A percentile compares a stretch with the other conserved stretches of the same genome.
These are phyloP conservation scores for Penicillium parvum DNA, from an alignment of 495 filamentous ascomycete genomes.

Conservation along the genomic window DNA sequence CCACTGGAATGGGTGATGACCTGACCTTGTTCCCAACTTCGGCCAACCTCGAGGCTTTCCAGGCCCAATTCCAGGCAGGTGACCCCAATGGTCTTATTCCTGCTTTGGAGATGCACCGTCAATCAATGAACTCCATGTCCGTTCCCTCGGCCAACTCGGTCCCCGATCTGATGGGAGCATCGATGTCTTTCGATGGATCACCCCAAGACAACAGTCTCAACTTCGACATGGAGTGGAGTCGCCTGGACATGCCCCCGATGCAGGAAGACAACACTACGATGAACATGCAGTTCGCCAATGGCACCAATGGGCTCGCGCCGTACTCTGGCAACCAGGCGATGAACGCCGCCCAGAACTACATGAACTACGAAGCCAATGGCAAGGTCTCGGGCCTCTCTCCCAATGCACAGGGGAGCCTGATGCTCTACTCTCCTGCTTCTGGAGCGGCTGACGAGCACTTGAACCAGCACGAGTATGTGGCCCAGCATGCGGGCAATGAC, in stretches of 20 bases:
- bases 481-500: constrained; percentile 33
- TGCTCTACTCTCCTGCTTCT: constrained; percentile 60
- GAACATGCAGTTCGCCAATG: constrained; percentile 32
- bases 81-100: constrained; percentile 42
- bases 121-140: constrained; percentile 26
- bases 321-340: not conserved
- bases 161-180: constrained; percentile 19
- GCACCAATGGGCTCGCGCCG: constrained; percentile 18
- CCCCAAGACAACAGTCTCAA: constrained; percentile 26
- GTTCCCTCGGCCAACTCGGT: constrained; percentile 21
- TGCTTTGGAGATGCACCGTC: constrained; percentile 20
- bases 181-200: constrained; percentile 21
- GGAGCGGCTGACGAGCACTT: constrained; percentile 35
- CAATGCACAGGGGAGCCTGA: constrained; percentile 56
- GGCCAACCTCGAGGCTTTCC: constrained; percentile 45
- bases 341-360: not conserved
- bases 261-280: constrained; percentile 31
- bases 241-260: constrained; percentile 29
- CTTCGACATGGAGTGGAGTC: constrained; percentile 36
- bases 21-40: constrained; percentile 28
- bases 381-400: constrained; percentile 54
- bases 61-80: constrained; percentile 48
- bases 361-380: not conserved
- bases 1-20: constrained; percentile 13
- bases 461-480: constrained; percentile 43